Evolutionary conservation across 257 asterid genomes (phyloP), one percentile per base, ranked within the genome.

Genomic region (Solanum megistacrolobum): DNA sequence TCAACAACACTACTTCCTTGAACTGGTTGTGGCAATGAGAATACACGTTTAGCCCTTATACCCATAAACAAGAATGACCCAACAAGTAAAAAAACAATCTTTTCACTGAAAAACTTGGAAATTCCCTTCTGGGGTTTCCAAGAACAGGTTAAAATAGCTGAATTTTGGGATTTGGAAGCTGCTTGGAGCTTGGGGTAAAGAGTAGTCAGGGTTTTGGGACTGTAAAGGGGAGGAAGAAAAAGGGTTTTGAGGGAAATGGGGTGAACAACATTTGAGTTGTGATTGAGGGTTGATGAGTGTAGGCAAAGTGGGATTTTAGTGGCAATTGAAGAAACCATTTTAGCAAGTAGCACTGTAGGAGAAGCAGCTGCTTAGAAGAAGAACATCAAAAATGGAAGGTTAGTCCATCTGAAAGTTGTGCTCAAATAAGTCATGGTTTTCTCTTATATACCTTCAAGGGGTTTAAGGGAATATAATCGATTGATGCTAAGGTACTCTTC

Each of bases 51-150:
- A 31, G 89, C 86, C 39, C 88, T 92, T 55, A 92, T 58, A 76
- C 74, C 98, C 87, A 86, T 36, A 16, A 93, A 91, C 89, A 94
- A 10, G 76, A 95, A 92, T 7, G 96, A 94, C 52, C 99, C 98
- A 85, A 97, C 21, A 13, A 94, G 89, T 76, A 95, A 68, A 87
- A 35, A 73, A n/a, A 91, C 93, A 29, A 92, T 58, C 69, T 89
- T 96, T 86, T 91, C 89, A 5, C 88, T 89, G 65, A 91, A 43
- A 89, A 86, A 62, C 43, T 86, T 89, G 43, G 93, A 72, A 86
- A 79, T 83, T 12, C 38, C 88, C 43, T 92, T 86, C 87, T 83
- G 91, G 88, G 92, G 76, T 60, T 91, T 85, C 46, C 93, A 84
- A 16, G 62, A 84, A 32, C 84, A 76, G 41, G 85, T 78, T 32